These are phyloP conservation scores for Farysia itapuensis DNA, from an alignment of 1,284 basidiomycete species.

Conservation along the genomic window DNA sequence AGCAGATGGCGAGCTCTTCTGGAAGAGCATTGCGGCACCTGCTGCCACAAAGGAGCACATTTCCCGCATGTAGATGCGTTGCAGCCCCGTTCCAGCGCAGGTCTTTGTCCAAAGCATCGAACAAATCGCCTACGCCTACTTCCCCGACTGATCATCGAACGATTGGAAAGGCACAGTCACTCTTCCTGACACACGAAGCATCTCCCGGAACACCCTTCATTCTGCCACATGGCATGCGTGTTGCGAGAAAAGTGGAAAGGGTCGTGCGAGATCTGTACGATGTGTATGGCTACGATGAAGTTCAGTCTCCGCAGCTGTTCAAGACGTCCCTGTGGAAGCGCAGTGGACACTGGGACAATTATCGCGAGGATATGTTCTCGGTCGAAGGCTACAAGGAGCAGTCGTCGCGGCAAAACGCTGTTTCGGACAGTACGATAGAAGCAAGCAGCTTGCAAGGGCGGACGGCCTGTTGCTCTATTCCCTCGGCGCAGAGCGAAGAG, in stretches of 20 bases:
- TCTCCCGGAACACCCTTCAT: slow-evolving; percentile 58
- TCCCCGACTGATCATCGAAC: slow-evolving; percentile 38
- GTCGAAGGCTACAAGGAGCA: slow-evolving; percentile 46
- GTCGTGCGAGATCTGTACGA: slow-evolving; percentile 58
- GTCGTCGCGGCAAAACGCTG: background rate
- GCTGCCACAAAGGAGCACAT: too few relatives aligned
- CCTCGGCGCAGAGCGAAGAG: slow-evolving; percentile 6
- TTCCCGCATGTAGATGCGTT: too few relatives aligned
- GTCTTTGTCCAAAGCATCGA: background rate
- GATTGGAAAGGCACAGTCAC: slow-evolving; percentile 44
- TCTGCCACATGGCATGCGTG: slow-evolving; percentile 55
- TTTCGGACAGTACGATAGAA: background rate
- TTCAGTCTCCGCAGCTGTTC: slow-evolving; percentile 56
- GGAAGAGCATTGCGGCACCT: too few relatives aligned
- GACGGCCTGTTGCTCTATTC: slow-evolving; percentile 22
- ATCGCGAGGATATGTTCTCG: slow-evolving; percentile 59
- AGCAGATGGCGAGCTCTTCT: too few relatives aligned
- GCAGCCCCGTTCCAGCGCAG: background rate
- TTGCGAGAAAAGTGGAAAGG: slow-evolving; percentile 50
- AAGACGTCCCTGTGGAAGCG: slow-evolving; percentile 52
- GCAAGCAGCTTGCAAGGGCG: slow-evolving; percentile 2
- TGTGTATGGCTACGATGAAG: slow-evolving; percentile 55
- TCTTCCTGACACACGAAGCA: slow-evolving; percentile 56
- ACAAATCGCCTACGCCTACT: background rate
- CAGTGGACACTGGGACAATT: slow-evolving; percentile 59